phyloP scores from a whole-genome alignment of 2,329 filamentous ascomycete genomes.

The Achaetomium macrosporum region DNA sequence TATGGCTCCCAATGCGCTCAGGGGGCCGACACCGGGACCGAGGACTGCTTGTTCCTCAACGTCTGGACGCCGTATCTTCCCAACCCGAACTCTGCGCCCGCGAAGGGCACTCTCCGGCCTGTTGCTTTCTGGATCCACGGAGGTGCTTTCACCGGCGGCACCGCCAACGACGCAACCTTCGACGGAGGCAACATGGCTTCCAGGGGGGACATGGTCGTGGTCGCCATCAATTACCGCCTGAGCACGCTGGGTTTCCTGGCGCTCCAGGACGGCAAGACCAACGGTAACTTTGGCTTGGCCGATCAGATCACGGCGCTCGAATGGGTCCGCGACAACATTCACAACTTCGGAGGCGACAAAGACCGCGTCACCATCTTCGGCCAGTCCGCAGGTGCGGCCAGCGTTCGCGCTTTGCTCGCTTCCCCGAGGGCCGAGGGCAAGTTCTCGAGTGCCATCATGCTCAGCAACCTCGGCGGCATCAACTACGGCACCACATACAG shows the following conservation, averaged over 20 bases:
- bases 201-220: constrained; percentile 53
- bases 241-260: constrained; percentile 54
- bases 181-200: constrained; percentile 54
- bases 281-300: constrained; percentile 44
- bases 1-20: constrained; percentile 38
- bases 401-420: constrained; percentile 45
- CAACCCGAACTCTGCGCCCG: constrained; percentile 17
- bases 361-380: constrained; percentile 52
- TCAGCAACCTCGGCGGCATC: constrained; percentile 37
- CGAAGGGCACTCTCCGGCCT: constrained; percentile 28
- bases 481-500: constrained; percentile 54
- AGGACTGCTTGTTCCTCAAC: constrained; percentile 45
- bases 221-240: constrained; percentile 56
- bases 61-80: constrained; percentile 40
- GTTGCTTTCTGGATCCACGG: constrained; percentile 41
- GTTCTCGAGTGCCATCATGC: constrained; percentile 42
- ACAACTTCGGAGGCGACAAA: constrained; percentile 51
- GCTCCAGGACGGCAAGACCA: constrained; percentile 39
- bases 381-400: constrained; percentile 47
- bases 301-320: constrained; percentile 46
- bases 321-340: constrained; percentile 47
- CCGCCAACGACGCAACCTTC: constrained; percentile 32
- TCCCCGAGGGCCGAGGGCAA: constrained; percentile 42
- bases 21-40: constrained; percentile 30
- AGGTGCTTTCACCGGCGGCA: constrained; percentile 50